Evolutionary conservation across 352 stramenopile genomes (phyloP).

Genomic region (Pythium folliculosum): DNA sequence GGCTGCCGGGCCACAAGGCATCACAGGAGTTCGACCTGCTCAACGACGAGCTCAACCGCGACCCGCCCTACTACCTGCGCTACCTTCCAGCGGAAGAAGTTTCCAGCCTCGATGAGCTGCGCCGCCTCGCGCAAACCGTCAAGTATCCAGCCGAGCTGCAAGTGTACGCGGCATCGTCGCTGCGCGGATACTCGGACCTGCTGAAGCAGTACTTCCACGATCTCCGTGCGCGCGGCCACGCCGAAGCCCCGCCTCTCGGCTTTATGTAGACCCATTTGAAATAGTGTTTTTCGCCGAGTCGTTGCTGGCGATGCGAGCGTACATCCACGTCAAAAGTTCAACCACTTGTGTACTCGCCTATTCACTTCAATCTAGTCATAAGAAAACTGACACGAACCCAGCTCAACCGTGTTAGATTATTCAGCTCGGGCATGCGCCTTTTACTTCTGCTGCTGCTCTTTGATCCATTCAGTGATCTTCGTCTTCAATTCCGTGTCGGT

Average conservation of each 20-base stretch:
- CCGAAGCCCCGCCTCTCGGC: slow-evolving; percentile 54
- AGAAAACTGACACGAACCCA: not conserved
- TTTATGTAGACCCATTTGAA: slow-evolving; percentile 27
- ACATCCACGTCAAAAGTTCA: not conserved
- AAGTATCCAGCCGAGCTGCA: slow-evolving; percentile 57
- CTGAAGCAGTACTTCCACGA: slow-evolving; percentile 72
- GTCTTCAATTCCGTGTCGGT: slow-evolving; percentile 64
- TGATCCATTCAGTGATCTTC: slow-evolving; percentile 65
- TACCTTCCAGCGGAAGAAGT: slow-evolving; percentile 70
- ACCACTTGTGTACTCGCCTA: not conserved
- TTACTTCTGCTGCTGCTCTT: slow-evolving; percentile 22
- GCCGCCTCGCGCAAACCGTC: slow-evolving; percentile 51
- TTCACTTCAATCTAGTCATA: not conserved
- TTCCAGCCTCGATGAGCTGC: slow-evolving; percentile 58
- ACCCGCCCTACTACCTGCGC: slow-evolving; percentile 74
- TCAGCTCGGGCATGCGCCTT: not conserved
- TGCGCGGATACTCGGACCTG: slow-evolving; percentile 64
- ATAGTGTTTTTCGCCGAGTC: not conserved
- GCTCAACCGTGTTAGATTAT: not conserved
- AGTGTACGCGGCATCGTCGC: slow-evolving; percentile 57
- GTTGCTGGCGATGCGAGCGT: not conserved
- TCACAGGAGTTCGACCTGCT: slow-evolving; percentile 61
- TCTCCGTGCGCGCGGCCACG: slow-evolving; percentile 41
- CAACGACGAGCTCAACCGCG: slow-evolving; percentile 53
- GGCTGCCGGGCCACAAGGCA: slow-evolving; percentile 52